phyloP scores from a whole-genome alignment of 305 asterid genomes.

The Fraxinus xanthoxyloides region DNA sequence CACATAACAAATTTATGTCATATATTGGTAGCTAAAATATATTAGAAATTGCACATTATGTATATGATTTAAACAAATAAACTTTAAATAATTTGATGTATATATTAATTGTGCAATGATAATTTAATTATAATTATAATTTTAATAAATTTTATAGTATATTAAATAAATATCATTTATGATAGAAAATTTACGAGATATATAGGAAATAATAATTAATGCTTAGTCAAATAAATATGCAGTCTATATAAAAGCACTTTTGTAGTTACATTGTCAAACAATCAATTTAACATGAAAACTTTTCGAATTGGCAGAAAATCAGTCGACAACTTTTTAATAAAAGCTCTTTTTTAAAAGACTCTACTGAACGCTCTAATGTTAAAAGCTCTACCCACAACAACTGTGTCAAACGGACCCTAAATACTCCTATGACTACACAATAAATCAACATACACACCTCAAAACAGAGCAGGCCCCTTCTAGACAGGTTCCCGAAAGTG shows the following conservation, averaged over 20 bases:
- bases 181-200: background rate
- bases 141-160: background rate
- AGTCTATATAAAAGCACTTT: background rate
- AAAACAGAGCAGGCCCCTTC: background rate
- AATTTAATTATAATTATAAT: background rate
- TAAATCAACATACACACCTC: background rate
- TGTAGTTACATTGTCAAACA: background rate
- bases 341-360: background rate
- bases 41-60: background rate
- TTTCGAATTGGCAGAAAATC: background rate
- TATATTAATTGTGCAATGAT: background rate
- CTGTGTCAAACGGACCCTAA: background rate
- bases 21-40: background rate
- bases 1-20: background rate
- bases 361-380: background rate
- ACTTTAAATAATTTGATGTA: background rate
- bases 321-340: background rate
- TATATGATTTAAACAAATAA: background rate
- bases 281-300: background rate
- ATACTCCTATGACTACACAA: background rate
- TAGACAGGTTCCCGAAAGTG: background rate
- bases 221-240: background rate
- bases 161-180: background rate
- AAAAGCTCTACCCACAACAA: background rate
- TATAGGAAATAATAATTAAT: background rate